Percentiles rank a stretch among this genome's conserved stretches.
phyloP scores from a whole-genome alignment of 176 grass and related monocot species.

The Coix lacrymajobi region DNA sequence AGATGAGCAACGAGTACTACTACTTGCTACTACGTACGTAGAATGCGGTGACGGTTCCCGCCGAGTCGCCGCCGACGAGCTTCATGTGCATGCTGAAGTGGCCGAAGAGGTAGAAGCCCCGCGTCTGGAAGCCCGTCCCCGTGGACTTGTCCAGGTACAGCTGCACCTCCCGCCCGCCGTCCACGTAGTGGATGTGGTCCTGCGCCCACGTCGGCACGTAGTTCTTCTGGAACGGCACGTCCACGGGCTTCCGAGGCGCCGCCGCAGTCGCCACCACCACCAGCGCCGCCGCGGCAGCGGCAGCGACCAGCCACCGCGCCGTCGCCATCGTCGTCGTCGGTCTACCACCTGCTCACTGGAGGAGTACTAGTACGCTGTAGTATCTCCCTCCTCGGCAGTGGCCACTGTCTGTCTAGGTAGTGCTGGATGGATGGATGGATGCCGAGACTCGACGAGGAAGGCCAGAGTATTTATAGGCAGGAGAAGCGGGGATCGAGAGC shows the following conservation, averaged over 20 bases:
- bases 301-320: background rate
- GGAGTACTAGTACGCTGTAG: too few relatives aligned
- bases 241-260: conserved; percentile 53
- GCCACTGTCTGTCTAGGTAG: too few relatives aligned
- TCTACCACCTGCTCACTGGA: too few relatives aligned
- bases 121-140: conserved; percentile 77
- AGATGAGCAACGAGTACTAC: too few relatives aligned
- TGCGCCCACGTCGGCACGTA: conserved; percentile 76
- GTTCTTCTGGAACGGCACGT: conserved; percentile 65
- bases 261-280: background rate
- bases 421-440: background rate
- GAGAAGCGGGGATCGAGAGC: background rate
- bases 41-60: conserved; percentile 75
- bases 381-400: background rate
- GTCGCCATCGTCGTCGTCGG: background rate
- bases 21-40: too few relatives aligned
- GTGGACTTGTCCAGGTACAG: conserved; percentile 58
- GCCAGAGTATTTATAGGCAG: background rate
- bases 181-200: conserved; percentile 70
- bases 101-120: conserved; percentile 71
- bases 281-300: background rate
- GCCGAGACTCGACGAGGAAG: background rate
- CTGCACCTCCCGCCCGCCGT: conserved; percentile 60
- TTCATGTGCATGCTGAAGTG: conserved; percentile 95
- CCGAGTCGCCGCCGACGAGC: conserved; percentile 74